A percentile compares a stretch with the other conserved stretches of the same genome.
These are phyloP conservation scores for Chrysoporthe puriensis DNA, from an alignment of 2,329 filamentous ascomycete genomes.

Conservation along the genomic window DNA sequence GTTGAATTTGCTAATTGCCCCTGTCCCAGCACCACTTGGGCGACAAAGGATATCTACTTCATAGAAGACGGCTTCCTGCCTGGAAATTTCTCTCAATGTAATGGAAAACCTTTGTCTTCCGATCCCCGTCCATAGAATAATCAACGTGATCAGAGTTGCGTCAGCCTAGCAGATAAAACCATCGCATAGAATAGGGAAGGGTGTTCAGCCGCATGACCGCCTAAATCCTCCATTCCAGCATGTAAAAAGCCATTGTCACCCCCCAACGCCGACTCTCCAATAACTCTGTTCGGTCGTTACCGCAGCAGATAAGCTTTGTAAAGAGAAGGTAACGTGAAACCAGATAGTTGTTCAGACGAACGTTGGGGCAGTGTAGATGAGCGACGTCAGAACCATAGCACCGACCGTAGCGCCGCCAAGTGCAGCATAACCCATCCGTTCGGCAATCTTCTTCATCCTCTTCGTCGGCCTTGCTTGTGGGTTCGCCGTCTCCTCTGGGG, in stretches of 20 bases:
- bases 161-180: neutral
- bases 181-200: neutral
- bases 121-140: neutral
- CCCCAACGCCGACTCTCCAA: neutral
- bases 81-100: neutral
- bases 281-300: neutral
- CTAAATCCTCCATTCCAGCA: neutral
- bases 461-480: constrained; percentile 34
- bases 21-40: neutral
- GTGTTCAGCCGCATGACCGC: neutral
- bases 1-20: neutral
- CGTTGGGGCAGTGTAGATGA: constrained; percentile 45
- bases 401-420: constrained; percentile 42
- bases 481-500: neutral
- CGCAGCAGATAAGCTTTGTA: neutral
- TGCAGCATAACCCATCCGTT: constrained; percentile 42
- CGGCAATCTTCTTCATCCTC: constrained; percentile 36
- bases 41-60: neutral
- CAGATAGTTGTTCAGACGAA: constrained; percentile 15
- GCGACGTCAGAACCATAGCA: constrained; percentile 41
- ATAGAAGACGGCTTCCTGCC: neutral
- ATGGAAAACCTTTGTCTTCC: neutral
- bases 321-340: neutral
- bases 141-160: neutral
- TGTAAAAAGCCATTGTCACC: neutral